Evolutionary conservation across 1,284 basidiomycete species (phyloP).

Genomic region (Singerocomus rubriflavus): DNA sequence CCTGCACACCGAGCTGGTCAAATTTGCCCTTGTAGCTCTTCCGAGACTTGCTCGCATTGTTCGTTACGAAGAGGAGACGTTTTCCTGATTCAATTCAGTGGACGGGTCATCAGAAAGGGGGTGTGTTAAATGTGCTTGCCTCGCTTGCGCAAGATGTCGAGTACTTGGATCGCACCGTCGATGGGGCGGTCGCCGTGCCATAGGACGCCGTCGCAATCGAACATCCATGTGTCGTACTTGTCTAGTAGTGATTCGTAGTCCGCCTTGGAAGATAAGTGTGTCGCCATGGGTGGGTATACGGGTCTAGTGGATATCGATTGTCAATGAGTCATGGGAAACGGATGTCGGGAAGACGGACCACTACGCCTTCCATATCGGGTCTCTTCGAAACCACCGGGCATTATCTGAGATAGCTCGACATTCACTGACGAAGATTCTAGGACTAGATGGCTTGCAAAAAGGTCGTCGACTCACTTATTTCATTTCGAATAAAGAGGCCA

Average conservation of each 20-base stretch:
- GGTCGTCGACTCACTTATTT: neutral
- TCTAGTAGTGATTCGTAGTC: slow-evolving; percentile 65
- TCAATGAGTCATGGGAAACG: neutral
- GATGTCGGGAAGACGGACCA: slow-evolving; percentile 7
- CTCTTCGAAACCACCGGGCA: slow-evolving; percentile 6
- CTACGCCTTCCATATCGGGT: slow-evolving; percentile 27
- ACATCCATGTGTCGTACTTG: slow-evolving; percentile 88
- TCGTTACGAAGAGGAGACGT: slow-evolving; percentile 91
- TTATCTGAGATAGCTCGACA: neutral
- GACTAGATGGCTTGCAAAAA: neutral
- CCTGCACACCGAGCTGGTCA: slow-evolving; percentile 84
- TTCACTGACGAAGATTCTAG: neutral
- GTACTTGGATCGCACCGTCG: slow-evolving; percentile 73
- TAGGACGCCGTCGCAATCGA: slow-evolving; percentile 97
- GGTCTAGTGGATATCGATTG: slow-evolving; percentile 8
- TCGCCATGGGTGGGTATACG: slow-evolving; percentile 33
- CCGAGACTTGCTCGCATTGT: slow-evolving; percentile 96
- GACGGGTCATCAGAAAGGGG: neutral
- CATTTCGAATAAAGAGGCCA: no score
- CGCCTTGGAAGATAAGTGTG: slow-evolving; percentile 40
- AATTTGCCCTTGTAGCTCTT: slow-evolving; percentile 89
- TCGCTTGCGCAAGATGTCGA: slow-evolving; percentile 61
- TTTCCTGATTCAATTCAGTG: slow-evolving; percentile 55
- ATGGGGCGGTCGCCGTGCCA: slow-evolving; percentile 86
- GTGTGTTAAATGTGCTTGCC: slow-evolving; percentile 43